Evolutionary conservation across 192 early-diverging fungal genomes (phyloP), one percentile per base, ranked within the genome.

Genomic region (Geranomyces michiganensis): DNA sequence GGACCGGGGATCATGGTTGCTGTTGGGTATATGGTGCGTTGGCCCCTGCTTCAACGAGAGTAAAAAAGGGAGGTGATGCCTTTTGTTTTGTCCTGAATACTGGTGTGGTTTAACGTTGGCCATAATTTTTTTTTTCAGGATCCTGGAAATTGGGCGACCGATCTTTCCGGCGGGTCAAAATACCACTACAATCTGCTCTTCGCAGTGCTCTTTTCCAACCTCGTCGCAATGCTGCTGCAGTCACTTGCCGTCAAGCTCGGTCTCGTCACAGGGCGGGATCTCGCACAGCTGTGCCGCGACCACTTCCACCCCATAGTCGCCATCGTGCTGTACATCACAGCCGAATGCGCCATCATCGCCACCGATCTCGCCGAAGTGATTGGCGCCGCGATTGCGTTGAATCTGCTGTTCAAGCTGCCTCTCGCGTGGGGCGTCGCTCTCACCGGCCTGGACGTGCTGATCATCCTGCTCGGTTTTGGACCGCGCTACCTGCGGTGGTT

Each of bases 81-180:
- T 19, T 49, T 41, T 41, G 5, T 41, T 41, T 41, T 10, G 5
- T 49, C 17, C 24, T 0, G 30, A 30, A 41, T 43, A 22, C 13
- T 46, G 21, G 14, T 47, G 22, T 51, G 45, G 33, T 47, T 13
- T 10, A 51, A n/a, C 32, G 36, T 9, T 67, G 62, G n/a, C n/a
- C n/a, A n/a, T n/a, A n/a, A n/a, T n/a, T 41, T 41, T 41, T 10
- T 15, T 7, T 91, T 88, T 79, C 73, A 89, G 72, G 92, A 92
- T 81, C 92, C 92, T 36, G 92, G 92, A 46, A 93, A 93, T 80
- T 93, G 92, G 92, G 92, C 92, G 1, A 92, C 90, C 7, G 91
- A 92, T 76, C 80, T 92, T 17, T 79, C 85, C 33, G 85, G 79
- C 77, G 92, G 92, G 29, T 90, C 89, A 27, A 73, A 84, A 49